phyloP scores from a whole-genome alignment of 1,284 basidiomycete genomes.

The Melampsora larici-populina region DNA sequence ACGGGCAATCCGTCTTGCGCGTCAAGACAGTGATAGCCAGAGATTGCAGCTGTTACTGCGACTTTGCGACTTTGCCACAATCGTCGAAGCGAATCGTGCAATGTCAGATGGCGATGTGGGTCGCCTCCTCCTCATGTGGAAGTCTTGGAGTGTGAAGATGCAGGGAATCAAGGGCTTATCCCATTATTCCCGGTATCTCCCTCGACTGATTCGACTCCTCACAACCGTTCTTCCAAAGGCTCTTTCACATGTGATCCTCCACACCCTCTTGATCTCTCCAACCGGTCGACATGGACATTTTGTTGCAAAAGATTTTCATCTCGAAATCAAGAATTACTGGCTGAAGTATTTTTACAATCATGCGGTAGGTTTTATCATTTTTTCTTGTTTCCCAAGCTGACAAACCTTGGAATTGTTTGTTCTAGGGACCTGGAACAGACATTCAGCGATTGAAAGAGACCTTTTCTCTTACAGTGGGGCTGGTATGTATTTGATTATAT shows the following conservation, averaged over 20 bases:
- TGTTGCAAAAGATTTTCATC: background rate
- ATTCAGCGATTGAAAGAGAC: constrained; percentile 10
- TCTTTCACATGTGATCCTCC: background rate
- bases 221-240: background rate
- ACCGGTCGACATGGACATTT: background rate
- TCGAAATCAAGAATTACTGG: constrained; percentile 1
- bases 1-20: too few species aligned
- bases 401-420: too few species aligned
- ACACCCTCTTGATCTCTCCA: background rate
- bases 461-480: background rate
- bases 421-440: background rate
- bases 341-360: constrained; percentile 19
- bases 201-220: background rate
- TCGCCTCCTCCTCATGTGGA: too few species aligned
- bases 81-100: background rate
- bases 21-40: too few species aligned
- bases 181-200: too few species aligned
- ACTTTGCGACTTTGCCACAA: background rate
- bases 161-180: too few species aligned
- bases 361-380: too few species aligned
- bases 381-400: too few species aligned
- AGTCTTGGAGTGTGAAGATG: too few species aligned
- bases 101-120: too few species aligned
- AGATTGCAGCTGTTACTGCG: too few species aligned
- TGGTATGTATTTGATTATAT: background rate